Evolutionary conservation across 495 filamentous ascomycete genomes (phyloP).

Genomic region (Aspergillus cristatus): DNA sequence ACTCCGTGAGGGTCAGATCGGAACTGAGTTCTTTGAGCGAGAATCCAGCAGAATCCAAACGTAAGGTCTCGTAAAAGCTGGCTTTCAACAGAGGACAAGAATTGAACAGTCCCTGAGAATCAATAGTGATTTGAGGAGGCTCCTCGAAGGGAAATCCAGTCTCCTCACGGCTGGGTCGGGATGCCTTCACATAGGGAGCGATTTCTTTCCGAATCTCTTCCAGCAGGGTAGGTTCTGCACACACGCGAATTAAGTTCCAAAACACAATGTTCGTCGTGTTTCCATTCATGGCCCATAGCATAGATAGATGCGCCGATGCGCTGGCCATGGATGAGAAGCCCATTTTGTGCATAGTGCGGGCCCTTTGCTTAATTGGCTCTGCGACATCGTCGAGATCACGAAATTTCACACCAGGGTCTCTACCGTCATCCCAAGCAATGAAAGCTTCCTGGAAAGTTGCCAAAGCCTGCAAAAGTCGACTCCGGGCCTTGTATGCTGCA

Average conservation of each 20-base stretch:
- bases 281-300: constrained; percentile 47
- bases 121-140: constrained; percentile 39
- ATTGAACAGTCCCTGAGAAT: constrained; percentile 32
- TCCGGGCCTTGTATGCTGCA: constrained; percentile 42
- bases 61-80: constrained; percentile 46
- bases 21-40: constrained; percentile 33
- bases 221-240: constrained; percentile 34
- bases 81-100: constrained; percentile 44
- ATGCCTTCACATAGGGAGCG: constrained; percentile 31
- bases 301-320: constrained; percentile 26
- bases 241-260: constrained; percentile 49
- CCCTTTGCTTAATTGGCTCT: constrained; percentile 35
- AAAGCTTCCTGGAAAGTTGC: constrained; percentile 42
- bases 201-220: constrained; percentile 46
- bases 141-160: constrained; percentile 45
- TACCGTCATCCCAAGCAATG: constrained; percentile 32
- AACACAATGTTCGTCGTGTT: constrained; percentile 44
- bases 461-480: constrained; percentile 38
- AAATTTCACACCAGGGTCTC: constrained; percentile 37
- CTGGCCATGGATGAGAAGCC: constrained; percentile 23
- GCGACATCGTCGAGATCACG: constrained; percentile 47
- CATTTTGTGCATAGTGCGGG: constrained; percentile 26
- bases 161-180: constrained; percentile 33
- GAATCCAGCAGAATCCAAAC: constrained; percentile 41
- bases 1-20: constrained; percentile 36